Evolutionary conservation across 495 filamentous ascomycete species (phyloP).

Genomic region (Hypoxylon lienhwacheense): DNA sequence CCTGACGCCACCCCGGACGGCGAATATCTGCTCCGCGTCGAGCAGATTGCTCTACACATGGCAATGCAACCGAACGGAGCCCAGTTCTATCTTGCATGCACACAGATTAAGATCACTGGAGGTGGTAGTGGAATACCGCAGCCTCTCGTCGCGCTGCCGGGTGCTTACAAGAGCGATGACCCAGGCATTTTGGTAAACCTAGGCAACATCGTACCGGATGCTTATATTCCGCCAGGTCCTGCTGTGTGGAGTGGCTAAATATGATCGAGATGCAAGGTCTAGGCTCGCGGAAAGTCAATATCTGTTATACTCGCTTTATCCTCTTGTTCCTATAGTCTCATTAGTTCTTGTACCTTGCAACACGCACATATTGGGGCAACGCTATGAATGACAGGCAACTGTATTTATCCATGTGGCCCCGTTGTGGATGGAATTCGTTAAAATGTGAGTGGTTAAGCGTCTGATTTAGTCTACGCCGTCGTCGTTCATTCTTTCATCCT

Average conservation of each 20-base stretch:
- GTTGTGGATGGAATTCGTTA: too few species aligned
- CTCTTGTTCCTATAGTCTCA: too few species aligned
- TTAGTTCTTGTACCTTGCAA: too few species aligned
- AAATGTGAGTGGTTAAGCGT: background rate
- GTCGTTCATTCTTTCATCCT: background rate
- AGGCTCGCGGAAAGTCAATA: too few species aligned
- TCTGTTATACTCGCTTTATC: too few species aligned
- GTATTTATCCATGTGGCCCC: too few species aligned
- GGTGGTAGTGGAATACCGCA: constrained; percentile 50
- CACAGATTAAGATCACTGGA: constrained; percentile 58
- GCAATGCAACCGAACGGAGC: constrained; percentile 48
- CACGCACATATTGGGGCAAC: too few species aligned
- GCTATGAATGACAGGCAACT: too few species aligned
- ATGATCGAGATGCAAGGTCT: background rate
- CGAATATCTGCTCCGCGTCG: constrained; percentile 60
- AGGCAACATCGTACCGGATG: constrained; percentile 36
- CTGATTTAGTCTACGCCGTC: constrained; percentile 15
- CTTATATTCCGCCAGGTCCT: constrained; percentile 49
- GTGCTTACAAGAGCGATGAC: constrained; percentile 54
- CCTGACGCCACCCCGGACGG: constrained; percentile 48
- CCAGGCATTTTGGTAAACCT: constrained; percentile 53
- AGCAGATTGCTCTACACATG: constrained; percentile 57
- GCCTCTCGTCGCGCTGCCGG: constrained; percentile 52
- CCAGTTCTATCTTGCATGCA: constrained; percentile 58
- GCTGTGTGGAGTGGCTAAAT: constrained; percentile 44